Conservation (phyloP, 1,139 yeast species). For the Geotrichum australiense region DNA sequence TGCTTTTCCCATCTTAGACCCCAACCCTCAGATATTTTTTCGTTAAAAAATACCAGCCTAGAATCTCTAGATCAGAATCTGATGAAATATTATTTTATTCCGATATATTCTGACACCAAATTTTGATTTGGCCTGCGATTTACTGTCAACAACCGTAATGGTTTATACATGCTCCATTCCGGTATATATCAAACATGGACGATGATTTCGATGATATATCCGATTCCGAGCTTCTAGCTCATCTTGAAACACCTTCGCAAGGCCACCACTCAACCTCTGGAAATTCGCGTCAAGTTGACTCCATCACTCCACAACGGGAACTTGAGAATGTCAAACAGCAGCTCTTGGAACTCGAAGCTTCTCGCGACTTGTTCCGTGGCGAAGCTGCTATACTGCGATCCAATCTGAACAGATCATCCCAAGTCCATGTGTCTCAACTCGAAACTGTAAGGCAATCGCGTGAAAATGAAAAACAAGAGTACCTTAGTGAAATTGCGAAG, state of each 20-base stretch:
- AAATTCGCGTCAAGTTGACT: neutral
- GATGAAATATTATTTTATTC: too few species aligned
- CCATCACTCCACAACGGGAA: neutral
- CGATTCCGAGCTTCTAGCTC: conserved; percentile 19
- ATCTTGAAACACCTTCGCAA: conserved; percentile 7
- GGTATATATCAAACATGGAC: too few species aligned
- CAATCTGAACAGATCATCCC: conserved; percentile 47
- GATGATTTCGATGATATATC: conserved; percentile 26
- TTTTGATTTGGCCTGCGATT: too few species aligned
- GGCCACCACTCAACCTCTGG: neutral
- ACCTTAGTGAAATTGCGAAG: conserved; percentile 40
- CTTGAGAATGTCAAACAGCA: conserved; percentile 15
- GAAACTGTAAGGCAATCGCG: conserved; percentile 25
- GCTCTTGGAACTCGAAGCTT: conserved; percentile 17
- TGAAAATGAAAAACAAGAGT: conserved; percentile 41
- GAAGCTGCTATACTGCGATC: conserved; percentile 71
- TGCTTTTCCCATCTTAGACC: too few species aligned
- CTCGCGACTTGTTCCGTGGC: conserved; percentile 36
- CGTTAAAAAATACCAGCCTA: too few species aligned
- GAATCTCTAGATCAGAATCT: too few species aligned
- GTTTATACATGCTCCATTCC: too few species aligned
- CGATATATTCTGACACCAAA: too few species aligned
- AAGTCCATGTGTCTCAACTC: conserved; percentile 30
- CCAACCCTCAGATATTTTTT: too few species aligned
- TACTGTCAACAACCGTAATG: too few species aligned